Percentiles rank a stretch among this genome's conserved stretches.
Conservation (phyloP, 345 rosid genomes). For the Eucalyptus globulus region DNA sequence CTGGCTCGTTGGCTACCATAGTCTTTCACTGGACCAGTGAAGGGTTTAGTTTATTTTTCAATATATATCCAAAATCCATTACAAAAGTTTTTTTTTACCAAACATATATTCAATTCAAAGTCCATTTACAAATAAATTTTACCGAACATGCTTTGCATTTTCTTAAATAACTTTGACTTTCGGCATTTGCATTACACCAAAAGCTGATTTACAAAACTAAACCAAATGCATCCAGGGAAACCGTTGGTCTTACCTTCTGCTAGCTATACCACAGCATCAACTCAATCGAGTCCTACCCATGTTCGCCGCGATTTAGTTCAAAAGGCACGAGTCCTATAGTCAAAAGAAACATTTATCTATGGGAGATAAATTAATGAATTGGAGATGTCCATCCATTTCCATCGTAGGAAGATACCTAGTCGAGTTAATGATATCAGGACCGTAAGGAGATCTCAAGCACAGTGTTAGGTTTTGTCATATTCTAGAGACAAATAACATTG, state of each 20-base stretch:
- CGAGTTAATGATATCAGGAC: background rate
- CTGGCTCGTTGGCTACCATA: accelerated
- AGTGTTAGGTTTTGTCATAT: background rate
- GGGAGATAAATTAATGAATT: background rate
- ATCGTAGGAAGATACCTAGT: background rate
- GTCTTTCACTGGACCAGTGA: too few species aligned
- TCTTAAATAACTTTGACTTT: too few species aligned
- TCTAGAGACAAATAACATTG: background rate
- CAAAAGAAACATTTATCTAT: background rate
- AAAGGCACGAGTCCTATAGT: background rate
- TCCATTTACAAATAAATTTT: too few species aligned
- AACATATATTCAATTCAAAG: too few species aligned
- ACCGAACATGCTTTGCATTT: too few species aligned
- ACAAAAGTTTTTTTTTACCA: too few species aligned
- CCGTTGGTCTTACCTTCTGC: background rate
- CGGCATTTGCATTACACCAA: too few species aligned
- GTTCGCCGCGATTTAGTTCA: background rate
- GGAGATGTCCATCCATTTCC: background rate
- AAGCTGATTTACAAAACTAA: too few species aligned
- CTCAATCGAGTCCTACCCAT: background rate
- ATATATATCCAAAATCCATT: too few species aligned
- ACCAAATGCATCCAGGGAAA: background rate
- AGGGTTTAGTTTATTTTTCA: too few species aligned
- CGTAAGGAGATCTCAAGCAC: background rate
- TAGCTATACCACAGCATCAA: background rate